phyloP scores from a whole-genome alignment of 2,329 filamentous ascomycete species.

The Diaporthe citrichinensis region DNA sequence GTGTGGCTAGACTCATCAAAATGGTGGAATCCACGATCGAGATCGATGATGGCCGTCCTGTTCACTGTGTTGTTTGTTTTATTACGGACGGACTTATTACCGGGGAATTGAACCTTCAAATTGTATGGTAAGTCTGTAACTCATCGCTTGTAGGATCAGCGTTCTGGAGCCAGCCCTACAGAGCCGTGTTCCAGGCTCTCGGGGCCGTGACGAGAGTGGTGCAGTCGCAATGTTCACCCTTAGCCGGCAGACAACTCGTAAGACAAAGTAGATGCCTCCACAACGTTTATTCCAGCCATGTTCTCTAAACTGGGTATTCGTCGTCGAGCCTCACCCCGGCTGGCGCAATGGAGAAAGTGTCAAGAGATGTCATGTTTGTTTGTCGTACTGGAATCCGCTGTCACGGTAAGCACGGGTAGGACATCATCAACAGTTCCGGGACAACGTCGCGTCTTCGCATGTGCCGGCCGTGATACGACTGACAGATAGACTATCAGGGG shows the following conservation, averaged over 20 bases:
- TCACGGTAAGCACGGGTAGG: background rate
- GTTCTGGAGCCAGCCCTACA: conserved; percentile 16
- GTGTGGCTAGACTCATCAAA: background rate
- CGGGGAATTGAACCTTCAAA: background rate
- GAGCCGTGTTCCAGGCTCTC: background rate
- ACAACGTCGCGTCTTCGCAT: background rate
- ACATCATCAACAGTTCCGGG: background rate
- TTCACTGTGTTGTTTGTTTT: background rate
- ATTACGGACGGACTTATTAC: background rate
- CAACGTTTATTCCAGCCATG: background rate
- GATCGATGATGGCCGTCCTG: background rate
- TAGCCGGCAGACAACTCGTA: background rate
- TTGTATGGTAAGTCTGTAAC: background rate
- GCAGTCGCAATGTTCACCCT: background rate
- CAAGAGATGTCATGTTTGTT: background rate
- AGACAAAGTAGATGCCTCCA: background rate
- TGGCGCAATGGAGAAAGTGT: too few relatives aligned
- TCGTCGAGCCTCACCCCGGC: background rate
- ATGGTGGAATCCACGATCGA: background rate
- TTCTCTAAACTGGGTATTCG: background rate
- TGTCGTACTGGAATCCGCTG: background rate
- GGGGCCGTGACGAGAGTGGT: background rate
- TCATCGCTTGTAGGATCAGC: background rate
- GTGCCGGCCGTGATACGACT: background rate
- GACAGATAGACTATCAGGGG: background rate